Conservation (phyloP, 148 eudicot genomes). For the Chenopodium album region DNA sequence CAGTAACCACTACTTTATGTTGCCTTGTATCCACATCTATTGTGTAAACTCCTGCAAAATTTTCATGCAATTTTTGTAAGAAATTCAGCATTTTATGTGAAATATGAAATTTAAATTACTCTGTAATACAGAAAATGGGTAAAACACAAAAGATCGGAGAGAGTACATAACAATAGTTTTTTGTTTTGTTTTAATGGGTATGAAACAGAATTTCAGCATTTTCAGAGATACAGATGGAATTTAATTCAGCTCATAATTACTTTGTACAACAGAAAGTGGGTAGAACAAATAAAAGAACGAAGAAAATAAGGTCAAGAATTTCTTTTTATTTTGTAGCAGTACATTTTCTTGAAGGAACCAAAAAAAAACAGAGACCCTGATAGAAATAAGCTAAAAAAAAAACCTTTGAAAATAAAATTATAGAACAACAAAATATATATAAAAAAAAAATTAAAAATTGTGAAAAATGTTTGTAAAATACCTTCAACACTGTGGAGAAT, state of each 20-base stretch:
- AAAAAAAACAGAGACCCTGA: background rate
- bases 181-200: too few relatives aligned
- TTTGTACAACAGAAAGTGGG: background rate
- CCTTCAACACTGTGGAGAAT: constrained; percentile 58
- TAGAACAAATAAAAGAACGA: background rate
- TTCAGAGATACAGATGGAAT: too few relatives aligned
- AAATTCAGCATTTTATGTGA: background rate
- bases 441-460: background rate
- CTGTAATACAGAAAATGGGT: too few relatives aligned
- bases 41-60: constrained; percentile 51
- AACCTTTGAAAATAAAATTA: background rate
- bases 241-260: background rate
- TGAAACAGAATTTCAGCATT: too few relatives aligned
- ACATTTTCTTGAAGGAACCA: background rate
- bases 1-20: constrained; percentile 60
- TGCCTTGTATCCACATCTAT: constrained; percentile 54
- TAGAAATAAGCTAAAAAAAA: too few relatives aligned
- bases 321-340: too few relatives aligned
- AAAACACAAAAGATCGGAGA: too few relatives aligned
- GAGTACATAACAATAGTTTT: too few relatives aligned
- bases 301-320: too few relatives aligned
- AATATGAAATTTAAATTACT: background rate
- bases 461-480: constrained; percentile 17
- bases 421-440: background rate
- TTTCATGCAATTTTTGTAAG: too few relatives aligned